These are phyloP conservation scores for Beauveria varroae DNA, from an alignment of 2,329 filamentous ascomycete genomes.

Conservation along the genomic window DNA sequence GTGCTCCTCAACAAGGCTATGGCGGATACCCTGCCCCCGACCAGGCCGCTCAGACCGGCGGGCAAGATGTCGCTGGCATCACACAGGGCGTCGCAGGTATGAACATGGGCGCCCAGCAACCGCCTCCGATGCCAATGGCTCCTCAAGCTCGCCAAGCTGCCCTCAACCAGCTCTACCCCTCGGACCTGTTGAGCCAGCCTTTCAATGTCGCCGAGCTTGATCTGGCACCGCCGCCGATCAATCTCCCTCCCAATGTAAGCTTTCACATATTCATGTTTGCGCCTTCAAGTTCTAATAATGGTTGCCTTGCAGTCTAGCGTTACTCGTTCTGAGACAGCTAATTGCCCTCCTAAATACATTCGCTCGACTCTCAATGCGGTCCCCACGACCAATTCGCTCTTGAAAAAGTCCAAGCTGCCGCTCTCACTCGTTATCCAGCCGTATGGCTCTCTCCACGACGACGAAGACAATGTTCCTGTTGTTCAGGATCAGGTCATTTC, in stretches of 20 bases:
- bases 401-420: slow-evolving; percentile 95
- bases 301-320: slow-evolving; percentile 61
- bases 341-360: slow-evolving; percentile 89
- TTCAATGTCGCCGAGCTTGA: slow-evolving; percentile 93
- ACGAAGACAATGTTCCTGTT: slow-evolving; percentile 83
- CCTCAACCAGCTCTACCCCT: slow-evolving; percentile 85
- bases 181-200: slow-evolving; percentile 83
- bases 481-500: slow-evolving; percentile 97
- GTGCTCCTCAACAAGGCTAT: slow-evolving; percentile 32
- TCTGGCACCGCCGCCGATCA: slow-evolving; percentile 80
- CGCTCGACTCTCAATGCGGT: slow-evolving; percentile 92
- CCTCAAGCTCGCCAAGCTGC: slow-evolving; percentile 36
- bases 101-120: slow-evolving; percentile 56
- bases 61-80: slow-evolving; percentile 54
- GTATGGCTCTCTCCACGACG: slow-evolving; percentile 85
- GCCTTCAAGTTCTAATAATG: slow-evolving; percentile 29
- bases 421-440: slow-evolving; percentile 96
- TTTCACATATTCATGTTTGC: background rate
- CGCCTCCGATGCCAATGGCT: slow-evolving; percentile 39
- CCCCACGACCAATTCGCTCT: slow-evolving; percentile 80
- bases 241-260: slow-evolving; percentile 86
- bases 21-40: slow-evolving; percentile 63
- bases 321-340: slow-evolving; percentile 82
- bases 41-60: slow-evolving; percentile 39
- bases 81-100: slow-evolving; percentile 83